Conservation (phyloP, 202 grass and related monocot genomes). For the Sporobolus alterniflorus region DNA sequence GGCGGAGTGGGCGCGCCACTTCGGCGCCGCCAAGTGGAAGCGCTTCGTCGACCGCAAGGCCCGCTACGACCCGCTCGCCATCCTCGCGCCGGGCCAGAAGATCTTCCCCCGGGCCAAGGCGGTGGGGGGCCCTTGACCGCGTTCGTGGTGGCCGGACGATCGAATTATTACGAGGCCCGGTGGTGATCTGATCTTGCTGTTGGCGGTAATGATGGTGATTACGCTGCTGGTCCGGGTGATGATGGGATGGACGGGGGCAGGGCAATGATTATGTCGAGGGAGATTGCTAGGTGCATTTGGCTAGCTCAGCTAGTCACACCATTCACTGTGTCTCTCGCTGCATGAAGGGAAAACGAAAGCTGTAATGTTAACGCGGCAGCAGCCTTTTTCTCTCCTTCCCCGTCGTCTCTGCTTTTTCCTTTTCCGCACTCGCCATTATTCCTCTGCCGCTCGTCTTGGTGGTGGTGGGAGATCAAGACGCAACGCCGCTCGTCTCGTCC, state of each 20-base stretch:
- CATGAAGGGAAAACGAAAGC: conserved; percentile 37
- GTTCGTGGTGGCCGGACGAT: background rate
- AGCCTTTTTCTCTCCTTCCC: background rate
- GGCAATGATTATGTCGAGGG: conserved; percentile 2
- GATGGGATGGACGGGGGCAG: background rate
- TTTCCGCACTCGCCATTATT: background rate
- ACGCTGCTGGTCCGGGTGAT: too few relatives aligned
- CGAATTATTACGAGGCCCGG: background rate
- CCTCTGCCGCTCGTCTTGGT: background rate
- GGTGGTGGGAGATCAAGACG: conserved; percentile 4
- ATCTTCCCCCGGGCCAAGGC: conserved; percentile 62
- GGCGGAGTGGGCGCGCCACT: conserved; percentile 76
- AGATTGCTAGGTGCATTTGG: conserved; percentile 20
- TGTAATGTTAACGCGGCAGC: background rate
- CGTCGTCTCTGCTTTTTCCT: background rate
- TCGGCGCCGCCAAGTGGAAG: conserved; percentile 58
- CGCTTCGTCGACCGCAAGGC: conserved; percentile 71
- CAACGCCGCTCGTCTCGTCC: background rate
- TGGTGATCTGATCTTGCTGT: too few relatives aligned
- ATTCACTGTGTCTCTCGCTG: background rate
- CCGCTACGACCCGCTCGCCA: conserved; percentile 72
- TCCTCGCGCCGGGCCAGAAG: conserved; percentile 81
- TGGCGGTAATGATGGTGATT: too few relatives aligned
- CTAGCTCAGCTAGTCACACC: background rate
- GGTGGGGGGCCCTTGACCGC: too few relatives aligned